Conservation (phyloP, 139 green algal species). For the Volvox reticuliferus region DNA sequence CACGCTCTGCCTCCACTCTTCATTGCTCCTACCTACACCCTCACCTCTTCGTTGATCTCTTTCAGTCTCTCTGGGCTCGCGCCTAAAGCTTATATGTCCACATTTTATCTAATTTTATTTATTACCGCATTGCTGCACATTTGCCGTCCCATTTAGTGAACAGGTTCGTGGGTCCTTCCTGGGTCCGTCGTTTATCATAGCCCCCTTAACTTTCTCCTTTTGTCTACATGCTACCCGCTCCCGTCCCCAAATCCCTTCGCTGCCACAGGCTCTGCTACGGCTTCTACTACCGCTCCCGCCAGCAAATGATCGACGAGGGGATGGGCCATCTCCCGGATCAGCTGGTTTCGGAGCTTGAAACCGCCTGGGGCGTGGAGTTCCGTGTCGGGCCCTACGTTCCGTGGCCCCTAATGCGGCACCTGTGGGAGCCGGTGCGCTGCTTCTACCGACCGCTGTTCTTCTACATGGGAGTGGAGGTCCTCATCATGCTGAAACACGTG, state of each 20-base stretch:
- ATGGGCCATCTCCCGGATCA: conserved; percentile 42
- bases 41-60: too few relatives aligned
- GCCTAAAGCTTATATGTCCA: too few relatives aligned
- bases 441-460: conserved; percentile 53
- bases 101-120: too few relatives aligned
- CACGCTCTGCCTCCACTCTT: too few relatives aligned
- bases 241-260: neutral
- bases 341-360: conserved; percentile 66
- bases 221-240: too few relatives aligned
- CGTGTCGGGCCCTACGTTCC: conserved; percentile 47
- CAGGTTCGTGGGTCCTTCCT: too few relatives aligned
- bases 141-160: too few relatives aligned
- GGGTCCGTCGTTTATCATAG: too few relatives aligned
- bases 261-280: conserved; percentile 25
- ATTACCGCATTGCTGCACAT: too few relatives aligned
- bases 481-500: conserved; percentile 51
- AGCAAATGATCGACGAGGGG: conserved; percentile 55
- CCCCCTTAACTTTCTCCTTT: too few relatives aligned
- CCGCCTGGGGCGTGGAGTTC: conserved; percentile 63
- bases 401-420: conserved; percentile 67
- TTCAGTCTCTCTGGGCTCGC: too few relatives aligned
- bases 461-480: conserved; percentile 55
- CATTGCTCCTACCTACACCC: too few relatives aligned
- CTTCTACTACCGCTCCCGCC: conserved; percentile 27
- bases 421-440: conserved; percentile 65